Evolutionary conservation across 495 filamentous ascomycete genomes (phyloP).

Genomic region (Cetradonia linearis): DNA sequence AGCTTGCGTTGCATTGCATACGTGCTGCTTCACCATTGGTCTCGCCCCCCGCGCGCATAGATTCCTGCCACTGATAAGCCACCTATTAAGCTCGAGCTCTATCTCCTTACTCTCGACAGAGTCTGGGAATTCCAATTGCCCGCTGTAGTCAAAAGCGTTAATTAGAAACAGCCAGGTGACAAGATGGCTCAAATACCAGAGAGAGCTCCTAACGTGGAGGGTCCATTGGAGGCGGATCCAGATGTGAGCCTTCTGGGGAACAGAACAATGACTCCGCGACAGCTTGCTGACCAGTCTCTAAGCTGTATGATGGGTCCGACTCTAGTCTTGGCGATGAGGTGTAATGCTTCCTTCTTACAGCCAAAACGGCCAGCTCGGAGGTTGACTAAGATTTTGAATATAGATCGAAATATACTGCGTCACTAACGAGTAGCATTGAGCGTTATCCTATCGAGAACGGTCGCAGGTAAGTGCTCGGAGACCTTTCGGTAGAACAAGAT

Average conservation of each 20-base stretch:
- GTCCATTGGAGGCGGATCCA: conserved; percentile 16
- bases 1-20: conserved; percentile 1
- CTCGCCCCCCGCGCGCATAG: not conserved
- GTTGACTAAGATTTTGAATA: not conserved
- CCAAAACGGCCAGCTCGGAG: too few relatives aligned
- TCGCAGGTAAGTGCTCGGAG: conserved; percentile 42
- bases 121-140: not conserved
- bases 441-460: conserved; percentile 57
- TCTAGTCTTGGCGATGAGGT: conserved; percentile 20
- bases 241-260: conserved; percentile 5
- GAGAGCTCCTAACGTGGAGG: not conserved
- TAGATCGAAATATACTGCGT: conserved; percentile 27
- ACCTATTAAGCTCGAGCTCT: not conserved
- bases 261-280: not conserved
- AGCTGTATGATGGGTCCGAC: conserved; percentile 19
- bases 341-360: not conserved
- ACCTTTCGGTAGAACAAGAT: not conserved
- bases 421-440: conserved; percentile 42
- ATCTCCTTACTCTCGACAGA: not conserved
- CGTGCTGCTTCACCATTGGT: conserved; percentile 2
- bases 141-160: not conserved
- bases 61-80: conserved; percentile 2
- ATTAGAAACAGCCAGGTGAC: not conserved
- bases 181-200: conserved; percentile 11
- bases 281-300: not conserved